phyloP scores from a whole-genome alignment of 2,329 filamentous ascomycete genomes.

The Claviceps pazoutovae region DNA sequence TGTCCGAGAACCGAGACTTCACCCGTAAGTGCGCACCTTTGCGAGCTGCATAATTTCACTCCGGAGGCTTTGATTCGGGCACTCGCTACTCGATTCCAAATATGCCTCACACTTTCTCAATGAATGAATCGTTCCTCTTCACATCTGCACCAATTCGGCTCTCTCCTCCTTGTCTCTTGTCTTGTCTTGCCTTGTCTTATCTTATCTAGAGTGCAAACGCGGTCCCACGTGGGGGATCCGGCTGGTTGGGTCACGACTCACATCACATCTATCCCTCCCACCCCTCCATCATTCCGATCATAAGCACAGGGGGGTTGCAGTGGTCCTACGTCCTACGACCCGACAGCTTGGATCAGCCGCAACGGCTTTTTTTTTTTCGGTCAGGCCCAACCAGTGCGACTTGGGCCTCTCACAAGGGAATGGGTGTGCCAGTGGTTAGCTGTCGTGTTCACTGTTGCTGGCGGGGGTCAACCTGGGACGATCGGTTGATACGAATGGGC shows the following conservation, averaged over 20 bases:
- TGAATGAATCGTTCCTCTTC: background rate
- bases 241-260: slow-evolving; percentile 1
- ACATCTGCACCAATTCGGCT: background rate
- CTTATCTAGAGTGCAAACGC: background rate
- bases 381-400: slow-evolving; percentile 4
- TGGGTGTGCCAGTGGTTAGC: background rate
- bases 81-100: too few relatives aligned
- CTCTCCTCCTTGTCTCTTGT: background rate
- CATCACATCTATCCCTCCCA: slow-evolving; percentile 1
- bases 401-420: background rate
- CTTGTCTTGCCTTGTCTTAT: background rate
- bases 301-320: slow-evolving; percentile 1
- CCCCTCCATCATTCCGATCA: background rate
- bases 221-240: slow-evolving; percentile 5
- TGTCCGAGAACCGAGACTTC: background rate
- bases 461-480: background rate
- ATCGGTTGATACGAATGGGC: background rate
- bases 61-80: too few relatives aligned
- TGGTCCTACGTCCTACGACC: slow-evolving; percentile 3
- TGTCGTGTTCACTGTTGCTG: background rate
- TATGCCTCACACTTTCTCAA: too few relatives aligned
- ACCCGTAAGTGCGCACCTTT: background rate
- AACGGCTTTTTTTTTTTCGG: slow-evolving; percentile 2
- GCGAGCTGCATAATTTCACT: too few relatives aligned
- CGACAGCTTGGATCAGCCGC: slow-evolving; percentile 7